Evolutionary conservation across 2,329 filamentous ascomycete species (phyloP).

Genomic region (Neofusicoccum ribis): DNA sequence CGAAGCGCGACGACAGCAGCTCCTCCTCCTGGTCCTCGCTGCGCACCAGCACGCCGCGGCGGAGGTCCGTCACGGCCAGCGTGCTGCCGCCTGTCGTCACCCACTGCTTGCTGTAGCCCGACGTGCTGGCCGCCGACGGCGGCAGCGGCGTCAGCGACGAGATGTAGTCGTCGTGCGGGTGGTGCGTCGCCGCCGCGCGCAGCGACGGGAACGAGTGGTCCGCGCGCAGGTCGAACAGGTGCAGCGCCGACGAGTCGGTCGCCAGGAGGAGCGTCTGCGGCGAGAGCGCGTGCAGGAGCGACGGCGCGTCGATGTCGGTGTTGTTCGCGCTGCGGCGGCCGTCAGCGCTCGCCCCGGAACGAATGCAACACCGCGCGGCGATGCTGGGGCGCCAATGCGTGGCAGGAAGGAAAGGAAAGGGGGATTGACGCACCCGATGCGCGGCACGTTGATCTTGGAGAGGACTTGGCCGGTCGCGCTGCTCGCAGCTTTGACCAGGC

Average conservation of each 20-base stretch:
- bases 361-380: constrained; percentile 29
- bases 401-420: not conserved
- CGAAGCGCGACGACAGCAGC: constrained; percentile 75
- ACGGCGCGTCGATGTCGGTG: constrained; percentile 67
- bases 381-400: not conserved
- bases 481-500: constrained; percentile 62
- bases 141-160: constrained; percentile 84
- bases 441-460: constrained; percentile 78
- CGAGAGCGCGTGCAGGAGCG: constrained; percentile 78
- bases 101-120: constrained; percentile 91
- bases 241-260: constrained; percentile 85
- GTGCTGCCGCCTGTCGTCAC: constrained; percentile 90
- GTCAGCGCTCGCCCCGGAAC: too few relatives aligned
- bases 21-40: constrained; percentile 97
- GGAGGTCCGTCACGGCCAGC: constrained; percentile 83
- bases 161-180: constrained; percentile 90
- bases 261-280: constrained; percentile 85
- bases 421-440: constrained; percentile 35
- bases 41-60: constrained; percentile 79
- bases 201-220: constrained; percentile 54
- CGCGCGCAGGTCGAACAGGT: constrained; percentile 80
- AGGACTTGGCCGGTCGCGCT: constrained; percentile 65
- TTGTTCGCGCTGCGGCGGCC: constrained; percentile 24
- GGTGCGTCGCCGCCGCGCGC: constrained; percentile 72
- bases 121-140: constrained; percentile 75